phyloP scores from a whole-genome alignment of 139 green algal species.

The Astrephomene gubernaculifera region DNA sequence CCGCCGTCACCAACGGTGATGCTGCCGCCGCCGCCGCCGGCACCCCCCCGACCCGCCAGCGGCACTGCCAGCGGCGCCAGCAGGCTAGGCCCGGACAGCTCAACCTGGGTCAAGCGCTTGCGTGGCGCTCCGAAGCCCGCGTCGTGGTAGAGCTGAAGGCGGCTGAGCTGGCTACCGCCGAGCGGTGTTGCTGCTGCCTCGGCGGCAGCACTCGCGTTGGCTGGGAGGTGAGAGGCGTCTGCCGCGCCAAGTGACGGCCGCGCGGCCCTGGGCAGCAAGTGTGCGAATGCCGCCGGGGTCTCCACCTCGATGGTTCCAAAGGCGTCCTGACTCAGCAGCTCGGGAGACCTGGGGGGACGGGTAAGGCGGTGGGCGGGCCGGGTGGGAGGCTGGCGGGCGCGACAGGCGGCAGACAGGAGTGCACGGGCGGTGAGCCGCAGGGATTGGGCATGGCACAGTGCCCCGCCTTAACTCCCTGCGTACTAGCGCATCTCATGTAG shows the following conservation, averaged over 20 bases:
- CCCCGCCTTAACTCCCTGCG: too few species aligned
- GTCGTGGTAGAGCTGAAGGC: background rate
- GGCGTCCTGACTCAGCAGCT: slow-evolving; percentile 18
- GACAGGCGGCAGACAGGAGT: background rate
- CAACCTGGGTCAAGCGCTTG: too few species aligned
- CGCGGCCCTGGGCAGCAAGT: background rate
- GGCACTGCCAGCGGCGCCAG: too few species aligned
- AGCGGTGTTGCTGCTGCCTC: background rate
- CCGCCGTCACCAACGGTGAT: too few species aligned
- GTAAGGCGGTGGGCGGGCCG: background rate
- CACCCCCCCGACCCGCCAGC: too few species aligned
- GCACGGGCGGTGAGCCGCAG: background rate
- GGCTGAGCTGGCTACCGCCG: background rate
- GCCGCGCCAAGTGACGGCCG: background rate
- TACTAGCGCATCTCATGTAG: background rate
- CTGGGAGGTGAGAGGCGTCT: too few species aligned
- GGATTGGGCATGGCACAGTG: background rate
- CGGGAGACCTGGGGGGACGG: background rate
- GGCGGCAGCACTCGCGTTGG: background rate
- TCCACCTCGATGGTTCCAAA: slow-evolving; percentile 19
- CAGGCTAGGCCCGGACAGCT: too few species aligned
- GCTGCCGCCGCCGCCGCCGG: too few species aligned
- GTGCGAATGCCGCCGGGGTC: background rate
- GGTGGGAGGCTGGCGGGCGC: background rate
- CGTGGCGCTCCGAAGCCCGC: too few species aligned